phyloP scores from a whole-genome alignment of 805 yeast species.

The Jamesozyma rosinii region DNA sequence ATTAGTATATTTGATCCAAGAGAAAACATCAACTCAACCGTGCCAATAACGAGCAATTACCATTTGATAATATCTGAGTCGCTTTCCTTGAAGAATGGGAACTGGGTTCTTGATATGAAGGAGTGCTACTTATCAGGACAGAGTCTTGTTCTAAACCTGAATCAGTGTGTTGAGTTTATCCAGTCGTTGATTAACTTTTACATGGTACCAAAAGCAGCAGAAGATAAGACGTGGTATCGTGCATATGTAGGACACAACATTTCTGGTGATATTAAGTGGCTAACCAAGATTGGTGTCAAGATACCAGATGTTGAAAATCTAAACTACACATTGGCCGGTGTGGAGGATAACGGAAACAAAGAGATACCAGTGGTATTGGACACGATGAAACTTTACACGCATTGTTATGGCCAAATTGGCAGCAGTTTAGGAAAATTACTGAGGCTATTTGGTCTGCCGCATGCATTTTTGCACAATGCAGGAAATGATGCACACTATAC shows the following conservation, averaged over 20 bases:
- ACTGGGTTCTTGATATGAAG: slow-evolving; percentile 46
- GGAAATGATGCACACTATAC: slow-evolving; percentile 66
- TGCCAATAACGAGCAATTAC: slow-evolving; percentile 36
- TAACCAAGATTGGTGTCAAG: slow-evolving; percentile 37
- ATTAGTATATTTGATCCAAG: slow-evolving; percentile 49
- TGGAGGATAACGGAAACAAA: background rate
- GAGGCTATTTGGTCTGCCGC: slow-evolving; percentile 42
- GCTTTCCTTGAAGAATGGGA: slow-evolving; percentile 38
- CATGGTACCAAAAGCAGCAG: slow-evolving; percentile 25
- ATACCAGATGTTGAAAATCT: slow-evolving; percentile 30
- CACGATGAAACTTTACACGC: slow-evolving; percentile 38
- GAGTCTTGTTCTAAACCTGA: slow-evolving; percentile 35
- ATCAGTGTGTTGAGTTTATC: slow-evolving; percentile 33
- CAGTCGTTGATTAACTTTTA: slow-evolving; percentile 39
- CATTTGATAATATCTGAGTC: slow-evolving; percentile 41
- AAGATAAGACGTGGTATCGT: slow-evolving; percentile 19
- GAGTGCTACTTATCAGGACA: slow-evolving; percentile 42
- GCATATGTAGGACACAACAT: slow-evolving; percentile 55
- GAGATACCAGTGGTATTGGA: slow-evolving; percentile 31
- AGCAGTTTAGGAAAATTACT: slow-evolving; percentile 40
- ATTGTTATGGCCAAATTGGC: slow-evolving; percentile 35
- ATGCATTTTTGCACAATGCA: slow-evolving; percentile 56
- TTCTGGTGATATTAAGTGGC: slow-evolving; percentile 46
- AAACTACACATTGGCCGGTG: slow-evolving; percentile 2
- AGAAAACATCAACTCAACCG: slow-evolving; percentile 32